These are phyloP conservation scores for Marasmius oreades DNA, from an alignment of 1,284 basidiomycete genomes.

Conservation along the genomic window DNA sequence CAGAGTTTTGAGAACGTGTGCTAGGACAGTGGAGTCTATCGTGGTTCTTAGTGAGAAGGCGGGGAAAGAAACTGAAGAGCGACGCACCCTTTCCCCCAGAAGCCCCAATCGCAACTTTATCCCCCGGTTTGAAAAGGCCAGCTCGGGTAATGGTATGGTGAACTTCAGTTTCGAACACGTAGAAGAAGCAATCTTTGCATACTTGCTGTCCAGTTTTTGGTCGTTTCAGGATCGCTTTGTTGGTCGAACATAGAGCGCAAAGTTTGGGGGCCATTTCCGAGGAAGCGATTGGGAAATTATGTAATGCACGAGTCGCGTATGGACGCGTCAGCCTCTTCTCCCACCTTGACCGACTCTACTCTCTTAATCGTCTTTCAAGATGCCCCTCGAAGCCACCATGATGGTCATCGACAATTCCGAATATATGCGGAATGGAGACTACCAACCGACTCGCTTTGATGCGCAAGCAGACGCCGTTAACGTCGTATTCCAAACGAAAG, in stretches of 20 bases:
- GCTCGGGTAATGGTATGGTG: slow-evolving; percentile 91
- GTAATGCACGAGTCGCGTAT: neutral
- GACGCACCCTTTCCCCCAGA: slow-evolving; percentile 91
- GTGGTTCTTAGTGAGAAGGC: slow-evolving; percentile 9
- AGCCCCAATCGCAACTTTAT: slow-evolving; percentile 95
- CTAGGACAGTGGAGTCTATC: slow-evolving; percentile 94
- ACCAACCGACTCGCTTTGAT: slow-evolving; percentile 82
- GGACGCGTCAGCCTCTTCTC: slow-evolving; percentile 12
- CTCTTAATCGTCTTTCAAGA: slow-evolving; percentile 36
- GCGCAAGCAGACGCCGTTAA: slow-evolving; percentile 93
- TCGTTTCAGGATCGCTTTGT: slow-evolving; percentile 86
- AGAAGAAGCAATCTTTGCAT: slow-evolving; percentile 94
- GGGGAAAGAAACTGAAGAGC: slow-evolving; percentile 1
- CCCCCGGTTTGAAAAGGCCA: slow-evolving; percentile 85
- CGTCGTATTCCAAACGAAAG: slow-evolving; percentile 90
- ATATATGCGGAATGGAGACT: slow-evolving; percentile 97
- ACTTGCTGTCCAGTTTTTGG: slow-evolving; percentile 98
- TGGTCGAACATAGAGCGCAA: slow-evolving; percentile 73
- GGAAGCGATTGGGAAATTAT: neutral
- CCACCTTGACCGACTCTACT: neutral
- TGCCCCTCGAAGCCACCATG: slow-evolving; percentile 94
- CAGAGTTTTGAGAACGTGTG: slow-evolving; percentile 93
- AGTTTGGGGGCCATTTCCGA: slow-evolving; percentile 59
- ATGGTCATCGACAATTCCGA: slow-evolving; percentile 93
- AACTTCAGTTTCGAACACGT: slow-evolving; percentile 97